Conservation (phyloP, 352 stramenopile genomes). For the Globisporangium irregulare region DNA sequence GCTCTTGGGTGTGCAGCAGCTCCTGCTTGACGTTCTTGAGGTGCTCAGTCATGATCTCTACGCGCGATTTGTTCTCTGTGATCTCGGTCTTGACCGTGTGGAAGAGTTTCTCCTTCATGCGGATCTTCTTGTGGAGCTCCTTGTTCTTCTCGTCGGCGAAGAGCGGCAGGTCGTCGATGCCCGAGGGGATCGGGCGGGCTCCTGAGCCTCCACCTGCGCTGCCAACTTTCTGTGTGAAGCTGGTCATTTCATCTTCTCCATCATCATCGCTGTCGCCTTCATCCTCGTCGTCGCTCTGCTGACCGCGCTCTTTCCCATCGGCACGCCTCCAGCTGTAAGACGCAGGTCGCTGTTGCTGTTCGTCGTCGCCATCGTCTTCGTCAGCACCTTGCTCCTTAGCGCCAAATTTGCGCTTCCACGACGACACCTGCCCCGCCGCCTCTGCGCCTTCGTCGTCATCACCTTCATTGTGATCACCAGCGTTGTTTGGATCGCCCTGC, state of each 20-base stretch:
- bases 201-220: background rate
- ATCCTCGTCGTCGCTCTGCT: slow-evolving; percentile 28
- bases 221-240: background rate
- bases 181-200: slow-evolving; percentile 52
- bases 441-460: slow-evolving; percentile 18
- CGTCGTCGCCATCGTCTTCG: slow-evolving; percentile 18
- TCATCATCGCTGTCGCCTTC: slow-evolving; percentile 20
- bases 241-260: slow-evolving; percentile 20
- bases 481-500: slow-evolving; percentile 11
- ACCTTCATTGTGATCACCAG: background rate
- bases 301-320: slow-evolving; percentile 36
- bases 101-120: slow-evolving; percentile 70
- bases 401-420: slow-evolving; percentile 19
- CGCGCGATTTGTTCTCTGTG: slow-evolving; percentile 82
- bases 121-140: slow-evolving; percentile 75
- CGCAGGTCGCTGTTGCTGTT: slow-evolving; percentile 14
- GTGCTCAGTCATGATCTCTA: slow-evolving; percentile 95
- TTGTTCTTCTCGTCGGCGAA: slow-evolving; percentile 90
- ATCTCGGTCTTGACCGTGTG: slow-evolving; percentile 66
- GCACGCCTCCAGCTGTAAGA: slow-evolving; percentile 69
- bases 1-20: slow-evolving; percentile 91
- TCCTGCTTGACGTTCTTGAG: slow-evolving; percentile 96
- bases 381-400: slow-evolving; percentile 17
- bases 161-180: slow-evolving; percentile 86
- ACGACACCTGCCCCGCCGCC: slow-evolving; percentile 9